phyloP scores from a whole-genome alignment of 2,329 filamentous ascomycete species.

The Cryphonectria parasitica region DNA sequence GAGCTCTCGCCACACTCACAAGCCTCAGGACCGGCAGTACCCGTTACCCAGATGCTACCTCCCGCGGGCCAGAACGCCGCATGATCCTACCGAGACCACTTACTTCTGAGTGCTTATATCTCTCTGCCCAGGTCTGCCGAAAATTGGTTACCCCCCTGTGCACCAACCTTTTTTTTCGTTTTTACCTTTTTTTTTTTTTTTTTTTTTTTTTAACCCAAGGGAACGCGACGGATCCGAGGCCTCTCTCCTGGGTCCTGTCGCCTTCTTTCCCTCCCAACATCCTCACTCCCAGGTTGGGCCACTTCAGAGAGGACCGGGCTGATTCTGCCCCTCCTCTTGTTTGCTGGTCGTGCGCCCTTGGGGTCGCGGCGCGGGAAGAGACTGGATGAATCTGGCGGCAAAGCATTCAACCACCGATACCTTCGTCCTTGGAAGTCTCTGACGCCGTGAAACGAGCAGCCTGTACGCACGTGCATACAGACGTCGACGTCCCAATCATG shows the following conservation, averaged over 20 bases:
- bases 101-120: constrained; percentile 3
- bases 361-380: not conserved
- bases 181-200: too few species aligned
- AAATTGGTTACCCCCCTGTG: constrained; percentile 1
- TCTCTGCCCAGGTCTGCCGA: not conserved
- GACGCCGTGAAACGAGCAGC: not conserved
- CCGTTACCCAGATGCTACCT: constrained; percentile 25
- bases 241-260: not conserved
- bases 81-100: constrained; percentile 5
- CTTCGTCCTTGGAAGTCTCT: not conserved
- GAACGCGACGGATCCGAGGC: constrained; percentile 6
- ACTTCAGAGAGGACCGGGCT: constrained; percentile 2
- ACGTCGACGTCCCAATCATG: constrained; percentile 32
- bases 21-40: constrained; percentile 26
- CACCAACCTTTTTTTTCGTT: constrained; percentile 3
- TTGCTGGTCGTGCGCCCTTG: constrained; percentile 2
- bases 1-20: constrained; percentile 29
- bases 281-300: not conserved
- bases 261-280: not conserved
- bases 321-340: not conserved
- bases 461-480: not conserved
- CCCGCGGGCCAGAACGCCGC: constrained; percentile 24
- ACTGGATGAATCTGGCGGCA: not conserved
- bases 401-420: not conserved
- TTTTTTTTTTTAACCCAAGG: not conserved